A percentile compares a stretch with the other conserved stretches of the same genome.
Conservation (phyloP, 2,329 filamentous ascomycete species). For the Pestalotiopsis sp. region DNA sequence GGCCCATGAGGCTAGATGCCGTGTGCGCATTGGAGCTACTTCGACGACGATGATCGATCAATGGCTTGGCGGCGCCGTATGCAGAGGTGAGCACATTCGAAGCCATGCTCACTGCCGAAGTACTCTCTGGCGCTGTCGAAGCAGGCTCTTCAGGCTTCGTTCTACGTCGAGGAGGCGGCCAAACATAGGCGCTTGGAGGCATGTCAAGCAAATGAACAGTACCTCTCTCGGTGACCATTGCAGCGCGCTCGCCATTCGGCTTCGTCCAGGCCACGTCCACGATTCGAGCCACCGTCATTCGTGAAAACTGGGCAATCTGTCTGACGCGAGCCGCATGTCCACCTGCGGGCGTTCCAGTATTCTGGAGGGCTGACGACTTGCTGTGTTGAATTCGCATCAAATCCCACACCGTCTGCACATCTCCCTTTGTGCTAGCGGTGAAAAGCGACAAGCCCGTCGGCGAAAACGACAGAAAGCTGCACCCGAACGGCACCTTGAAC, state of each 20-base stretch:
- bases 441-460: conserved; percentile 74
- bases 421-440: conserved; percentile 81
- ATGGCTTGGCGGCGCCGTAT: conserved; percentile 66
- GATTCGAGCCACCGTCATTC: conserved; percentile 89
- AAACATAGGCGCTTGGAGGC: conserved; percentile 78
- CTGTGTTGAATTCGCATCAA: conserved; percentile 67
- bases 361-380: conserved; percentile 61
- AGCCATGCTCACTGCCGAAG: conserved; percentile 65
- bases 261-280: conserved; percentile 88
- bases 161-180: conserved; percentile 73
- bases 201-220: conserved; percentile 92
- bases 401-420: conserved; percentile 82
- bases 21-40: conserved; percentile 46
- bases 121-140: conserved; percentile 49
- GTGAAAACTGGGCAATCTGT: conserved; percentile 84
- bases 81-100: conserved; percentile 72
- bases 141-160: conserved; percentile 44
- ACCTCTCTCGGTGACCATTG: conserved; percentile 91
- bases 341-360: conserved; percentile 45
- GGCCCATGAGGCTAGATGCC: conserved; percentile 53
- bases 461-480: conserved; percentile 79
- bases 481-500: conserved; percentile 72
- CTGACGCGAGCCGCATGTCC: conserved; percentile 65
- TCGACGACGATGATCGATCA: conserved; percentile 57
- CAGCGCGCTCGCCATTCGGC: conserved; percentile 78